A percentile compares a stretch with the other conserved stretches of the same genome.
Conservation (phyloP, 805 yeast genomes). For the Wickerhamiella australiensis region DNA sequence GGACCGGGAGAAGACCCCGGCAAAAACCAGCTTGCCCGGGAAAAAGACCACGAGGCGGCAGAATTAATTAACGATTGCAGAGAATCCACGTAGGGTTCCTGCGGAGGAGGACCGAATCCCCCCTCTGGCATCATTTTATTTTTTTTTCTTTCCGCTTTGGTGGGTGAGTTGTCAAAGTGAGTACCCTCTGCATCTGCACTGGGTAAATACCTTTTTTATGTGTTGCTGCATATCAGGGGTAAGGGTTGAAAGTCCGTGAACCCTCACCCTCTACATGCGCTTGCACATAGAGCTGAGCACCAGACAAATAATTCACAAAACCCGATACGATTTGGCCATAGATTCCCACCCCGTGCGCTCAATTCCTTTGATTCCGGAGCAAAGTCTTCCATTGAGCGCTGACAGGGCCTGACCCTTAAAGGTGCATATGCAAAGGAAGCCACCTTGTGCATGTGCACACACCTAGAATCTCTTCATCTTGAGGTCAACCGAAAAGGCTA, state of each 20-base stretch:
- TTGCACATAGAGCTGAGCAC: neutral
- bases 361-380: no score
- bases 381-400: no score
- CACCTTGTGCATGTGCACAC: neutral
- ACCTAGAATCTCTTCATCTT: neutral
- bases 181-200: neutral
- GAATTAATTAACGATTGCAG: neutral
- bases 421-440: conserved; percentile 1
- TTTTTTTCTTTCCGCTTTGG: neutral
- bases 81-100: conserved; percentile 3
- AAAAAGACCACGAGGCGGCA: conserved; percentile 1
- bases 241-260: neutral
- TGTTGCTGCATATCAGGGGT: neutral
- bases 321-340: neutral
- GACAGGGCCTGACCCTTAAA: neutral
- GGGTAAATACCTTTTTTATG: neutral
- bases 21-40: conserved; percentile 2
- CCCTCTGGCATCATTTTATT: conserved; percentile 4
- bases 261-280: neutral
- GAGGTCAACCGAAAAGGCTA: no score
- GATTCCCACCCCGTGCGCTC: no score
- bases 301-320: neutral
- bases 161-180: neutral
- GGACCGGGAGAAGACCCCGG: neutral
- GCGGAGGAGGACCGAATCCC: conserved; percentile 7